phyloP scores from a whole-genome alignment of 192 early-diverging fungal species.

The Umbelopsis vinacea region DNA sequence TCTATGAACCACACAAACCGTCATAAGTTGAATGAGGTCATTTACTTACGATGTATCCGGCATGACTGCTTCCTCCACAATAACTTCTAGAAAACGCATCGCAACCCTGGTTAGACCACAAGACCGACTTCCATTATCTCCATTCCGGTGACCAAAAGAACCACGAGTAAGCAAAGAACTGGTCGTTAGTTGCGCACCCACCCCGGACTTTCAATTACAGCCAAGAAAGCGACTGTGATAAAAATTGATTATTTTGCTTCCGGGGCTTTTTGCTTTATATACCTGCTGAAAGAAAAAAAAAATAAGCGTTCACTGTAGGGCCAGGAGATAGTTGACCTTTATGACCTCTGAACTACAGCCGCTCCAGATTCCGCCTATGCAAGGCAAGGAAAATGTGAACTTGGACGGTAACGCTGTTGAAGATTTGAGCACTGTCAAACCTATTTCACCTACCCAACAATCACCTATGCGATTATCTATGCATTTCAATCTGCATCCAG shows the following conservation, averaged over 20 bases:
- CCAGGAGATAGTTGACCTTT: neutral
- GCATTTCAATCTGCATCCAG: constrained; percentile 6
- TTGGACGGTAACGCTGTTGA: constrained; percentile 8
- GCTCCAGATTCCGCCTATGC: constrained; percentile 4
- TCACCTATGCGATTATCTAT: neutral
- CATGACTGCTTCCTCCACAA: too few species aligned
- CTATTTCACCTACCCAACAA: constrained; percentile 1
- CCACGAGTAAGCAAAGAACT: too few species aligned
- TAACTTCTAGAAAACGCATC: too few species aligned
- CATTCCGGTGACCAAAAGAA: too few species aligned
- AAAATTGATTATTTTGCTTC: neutral
- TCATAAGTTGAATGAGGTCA: too few species aligned
- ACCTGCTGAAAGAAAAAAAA: neutral
- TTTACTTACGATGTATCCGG: too few species aligned
- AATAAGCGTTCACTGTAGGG: neutral
- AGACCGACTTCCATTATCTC: too few species aligned
- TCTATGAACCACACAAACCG: too few species aligned
- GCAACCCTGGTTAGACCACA: too few species aligned
- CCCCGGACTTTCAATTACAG: too few species aligned
- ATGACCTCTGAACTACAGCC: constrained; percentile 10
- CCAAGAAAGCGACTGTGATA: too few species aligned
- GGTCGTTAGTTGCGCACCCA: too few species aligned
- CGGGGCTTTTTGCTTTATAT: constrained; percentile 4
- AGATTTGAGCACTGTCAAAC: constrained; percentile 3
- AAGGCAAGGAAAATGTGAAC: neutral